A percentile compares a stretch with the other conserved stretches of the same genome.
Conservation (phyloP, 164 flowering plant genomes). For the Berberis vulgaris region DNA sequence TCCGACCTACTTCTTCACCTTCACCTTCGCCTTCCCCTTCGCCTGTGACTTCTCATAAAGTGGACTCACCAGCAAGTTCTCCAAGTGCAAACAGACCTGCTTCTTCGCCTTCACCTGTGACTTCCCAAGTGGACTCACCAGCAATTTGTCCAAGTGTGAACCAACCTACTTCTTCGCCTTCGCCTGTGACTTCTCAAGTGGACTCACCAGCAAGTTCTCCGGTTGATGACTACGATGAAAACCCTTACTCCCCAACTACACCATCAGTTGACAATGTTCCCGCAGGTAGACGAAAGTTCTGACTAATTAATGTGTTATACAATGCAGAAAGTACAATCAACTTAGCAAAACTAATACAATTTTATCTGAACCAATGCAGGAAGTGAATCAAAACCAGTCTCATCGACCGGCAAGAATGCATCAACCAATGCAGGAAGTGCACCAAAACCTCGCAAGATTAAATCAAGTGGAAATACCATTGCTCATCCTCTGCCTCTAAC, state of each 20-base stretch:
- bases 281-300: conserved; percentile 10
- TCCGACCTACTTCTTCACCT: too few species aligned
- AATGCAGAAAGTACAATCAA: neutral
- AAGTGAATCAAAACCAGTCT: conserved; percentile 16
- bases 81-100: neutral
- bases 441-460: too few species aligned
- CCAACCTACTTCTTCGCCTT: too few species aligned
- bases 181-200: too few species aligned
- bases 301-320: neutral
- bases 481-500: too few species aligned
- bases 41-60: neutral
- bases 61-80: conserved; percentile 4
- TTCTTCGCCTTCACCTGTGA: too few species aligned
- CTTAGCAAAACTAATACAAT: neutral
- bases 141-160: too few species aligned
- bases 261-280: conserved; percentile 12
- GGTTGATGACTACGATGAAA: neutral
- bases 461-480: too few species aligned
- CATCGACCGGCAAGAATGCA: neutral
- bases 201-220: too few species aligned
- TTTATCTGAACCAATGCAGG: conserved; percentile 15
- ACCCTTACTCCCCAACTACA: conserved; percentile 6
- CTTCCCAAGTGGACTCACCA: too few species aligned
- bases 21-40: too few species aligned
- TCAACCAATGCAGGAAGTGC: too few species aligned